A percentile compares a stretch with the other conserved stretches of the same genome.
Conservation (phyloP, 2,329 filamentous ascomycete species). For the Neonectria coccinea region DNA sequence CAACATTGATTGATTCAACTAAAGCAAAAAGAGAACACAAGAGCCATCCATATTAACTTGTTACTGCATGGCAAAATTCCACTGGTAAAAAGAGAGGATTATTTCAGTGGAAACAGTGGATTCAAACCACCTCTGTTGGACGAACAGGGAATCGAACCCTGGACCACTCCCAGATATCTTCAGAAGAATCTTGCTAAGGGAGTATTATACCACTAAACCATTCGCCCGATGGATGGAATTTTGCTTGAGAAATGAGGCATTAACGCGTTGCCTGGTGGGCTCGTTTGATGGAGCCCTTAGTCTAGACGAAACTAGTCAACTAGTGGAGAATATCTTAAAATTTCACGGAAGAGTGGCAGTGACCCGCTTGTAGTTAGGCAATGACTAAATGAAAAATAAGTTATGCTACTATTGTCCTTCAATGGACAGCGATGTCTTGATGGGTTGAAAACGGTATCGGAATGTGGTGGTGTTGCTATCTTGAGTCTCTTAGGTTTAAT, state of each 20-base stretch:
- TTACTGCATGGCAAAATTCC: too few species aligned
- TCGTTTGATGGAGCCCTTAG: neutral
- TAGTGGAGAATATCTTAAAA: neutral
- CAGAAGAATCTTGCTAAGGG: neutral
- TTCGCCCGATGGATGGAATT: neutral
- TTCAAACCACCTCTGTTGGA: neutral
- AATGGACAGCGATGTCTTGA: too few species aligned
- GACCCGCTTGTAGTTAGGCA: neutral
- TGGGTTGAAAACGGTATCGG: too few species aligned
- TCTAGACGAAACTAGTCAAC: neutral
- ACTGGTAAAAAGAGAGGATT: neutral
- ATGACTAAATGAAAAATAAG: too few species aligned
- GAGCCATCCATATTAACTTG: too few species aligned
- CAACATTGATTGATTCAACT: too few species aligned
- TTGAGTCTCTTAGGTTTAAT: too few species aligned
- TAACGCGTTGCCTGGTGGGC: neutral
- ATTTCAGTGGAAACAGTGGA: neutral
- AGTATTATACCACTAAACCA: constrained; percentile 2
- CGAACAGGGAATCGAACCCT: constrained; percentile 2
- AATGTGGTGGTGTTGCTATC: too few species aligned
- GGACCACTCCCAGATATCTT: neutral
- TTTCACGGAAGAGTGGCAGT: neutral
- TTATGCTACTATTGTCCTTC: too few species aligned
- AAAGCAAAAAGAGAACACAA: too few species aligned
- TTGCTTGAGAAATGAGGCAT: neutral